Conservation (phyloP, 2,329 filamentous ascomycete genomes). For the Fusarium annulatum region DNA sequence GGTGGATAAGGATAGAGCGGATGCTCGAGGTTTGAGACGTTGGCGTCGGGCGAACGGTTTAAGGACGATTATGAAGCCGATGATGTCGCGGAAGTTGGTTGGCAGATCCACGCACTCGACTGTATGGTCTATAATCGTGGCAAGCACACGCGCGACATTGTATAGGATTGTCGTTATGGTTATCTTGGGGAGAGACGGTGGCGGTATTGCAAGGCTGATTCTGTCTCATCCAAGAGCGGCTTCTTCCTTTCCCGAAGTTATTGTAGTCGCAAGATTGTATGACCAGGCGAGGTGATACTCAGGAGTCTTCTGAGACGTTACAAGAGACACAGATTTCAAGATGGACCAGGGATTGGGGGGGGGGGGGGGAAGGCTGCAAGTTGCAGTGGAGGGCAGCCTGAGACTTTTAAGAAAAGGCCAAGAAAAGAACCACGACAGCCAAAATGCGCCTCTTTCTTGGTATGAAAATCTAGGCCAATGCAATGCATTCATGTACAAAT, state of each 20-base stretch:
- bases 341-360: slow-evolving; percentile 26
- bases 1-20: slow-evolving; percentile 20
- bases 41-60: slow-evolving; percentile 25
- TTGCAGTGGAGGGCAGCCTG: slow-evolving; percentile 24
- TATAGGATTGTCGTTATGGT: slow-evolving; percentile 31
- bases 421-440: slow-evolving; percentile 26
- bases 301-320: slow-evolving; percentile 37
- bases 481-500: slow-evolving; percentile 29
- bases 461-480: slow-evolving; percentile 28
- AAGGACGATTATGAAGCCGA: slow-evolving; percentile 37
- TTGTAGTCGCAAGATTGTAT: slow-evolving; percentile 34
- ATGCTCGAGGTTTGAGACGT: slow-evolving; percentile 26
- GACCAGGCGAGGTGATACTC: slow-evolving; percentile 31
- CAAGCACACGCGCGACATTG: slow-evolving; percentile 65
- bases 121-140: slow-evolving; percentile 35
- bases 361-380: slow-evolving; percentile 27
- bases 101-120: slow-evolving; percentile 38
- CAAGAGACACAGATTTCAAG: slow-evolving; percentile 31
- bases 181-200: slow-evolving; percentile 9
- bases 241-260: slow-evolving; percentile 30
- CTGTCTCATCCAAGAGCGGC: slow-evolving; percentile 43
- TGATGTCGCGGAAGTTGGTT: slow-evolving; percentile 52
- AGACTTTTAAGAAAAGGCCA: slow-evolving; percentile 40
- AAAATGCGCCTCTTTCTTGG: slow-evolving; percentile 26
- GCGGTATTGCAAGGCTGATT: slow-evolving; percentile 17